Evolutionary conservation across 2,329 filamentous ascomycete species (phyloP), one percentile per base, ranked within the genome.

Genomic region (Claviceps arundinis): DNA sequence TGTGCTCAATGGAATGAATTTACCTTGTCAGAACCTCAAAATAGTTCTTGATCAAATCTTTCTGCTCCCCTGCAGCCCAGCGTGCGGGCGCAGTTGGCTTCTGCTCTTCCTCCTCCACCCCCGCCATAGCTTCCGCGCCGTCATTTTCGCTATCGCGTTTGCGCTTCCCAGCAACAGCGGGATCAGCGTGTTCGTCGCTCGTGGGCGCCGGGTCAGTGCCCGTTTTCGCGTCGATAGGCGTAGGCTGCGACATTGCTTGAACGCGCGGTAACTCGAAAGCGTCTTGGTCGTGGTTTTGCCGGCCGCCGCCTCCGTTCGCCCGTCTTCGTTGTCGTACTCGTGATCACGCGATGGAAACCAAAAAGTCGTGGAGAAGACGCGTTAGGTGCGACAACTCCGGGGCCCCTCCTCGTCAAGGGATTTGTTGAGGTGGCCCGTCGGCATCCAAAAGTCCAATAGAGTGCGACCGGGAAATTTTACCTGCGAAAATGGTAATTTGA

Each of bases 101-200:
- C 52, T 56, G 54, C 45, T 60, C 58, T 17, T 64, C 58, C 45
- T 60, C 58, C 17, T 64, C 58, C 14, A 53, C 56, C n/a, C 56
- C 55, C n/a, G 43, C 56, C 59, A 64, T 65, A 54, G 58, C 57
- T 17, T 61, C 62, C 26, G 61, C 61, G 22, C 65, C 62, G 52
- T 71, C 71, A 57, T 73, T 70, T 54, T 62, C 68, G 48, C 67
- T 65, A 60, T 80, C 76, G 72, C 78, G 78, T 69, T 82, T 82
- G 64, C 79, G 72, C 69, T 82, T 82, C 53, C 68, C 68, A 26
- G 71, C 64, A 37, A 70, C 59, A 50, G 63, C 61, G 49, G 65
- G 59, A 50, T 63, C 64, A 45, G 59, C 60, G 54, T 62, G 57
- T 40, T 65, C 57, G 41, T 55, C 58, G 47, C 61, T 62, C 48